A percentile compares a stretch with the other conserved stretches of the same genome.
These are phyloP conservation scores for Diaporthe capsici DNA, from an alignment of 2,329 filamentous ascomycete species.

Conservation along the genomic window DNA sequence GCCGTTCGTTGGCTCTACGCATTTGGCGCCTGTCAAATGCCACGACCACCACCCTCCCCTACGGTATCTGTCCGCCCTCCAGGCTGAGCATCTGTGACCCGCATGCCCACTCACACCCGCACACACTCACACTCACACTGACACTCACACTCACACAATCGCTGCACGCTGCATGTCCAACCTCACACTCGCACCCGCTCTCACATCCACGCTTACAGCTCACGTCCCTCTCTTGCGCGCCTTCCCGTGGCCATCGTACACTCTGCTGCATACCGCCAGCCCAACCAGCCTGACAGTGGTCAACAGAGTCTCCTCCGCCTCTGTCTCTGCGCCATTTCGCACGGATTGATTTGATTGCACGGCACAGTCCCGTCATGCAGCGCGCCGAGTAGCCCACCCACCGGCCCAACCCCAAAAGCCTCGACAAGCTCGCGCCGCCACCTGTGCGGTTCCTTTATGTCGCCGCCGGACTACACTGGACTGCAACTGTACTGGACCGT, in stretches of 20 bases:
- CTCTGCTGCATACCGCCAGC: constrained; percentile 13
- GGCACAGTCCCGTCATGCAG: constrained; percentile 16
- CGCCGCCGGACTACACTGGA: constrained; percentile 12
- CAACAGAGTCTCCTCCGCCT: constrained; percentile 1
- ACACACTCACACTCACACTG: not conserved
- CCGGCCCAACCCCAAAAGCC: constrained; percentile 16
- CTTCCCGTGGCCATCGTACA: not conserved
- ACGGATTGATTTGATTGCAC: constrained; percentile 16
- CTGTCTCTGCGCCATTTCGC: constrained; percentile 11
- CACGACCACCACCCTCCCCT: constrained; percentile 30
- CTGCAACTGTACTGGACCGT: constrained; percentile 6
- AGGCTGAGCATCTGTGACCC: constrained; percentile 33
- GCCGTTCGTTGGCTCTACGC: constrained; percentile 12
- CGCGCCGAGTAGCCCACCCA: constrained; percentile 30
- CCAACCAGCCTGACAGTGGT: not conserved
- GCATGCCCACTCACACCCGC: constrained; percentile 1
- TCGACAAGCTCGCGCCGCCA: constrained; percentile 23
- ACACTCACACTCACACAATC: not conserved
- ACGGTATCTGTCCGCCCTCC: constrained; percentile 1
- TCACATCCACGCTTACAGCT: constrained; percentile 11
- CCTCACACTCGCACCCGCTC: constrained; percentile 12
- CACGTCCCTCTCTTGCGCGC: constrained; percentile 1
- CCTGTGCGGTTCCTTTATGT: constrained; percentile 26
- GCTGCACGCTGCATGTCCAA: constrained; percentile 11
- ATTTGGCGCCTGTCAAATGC: constrained; percentile 42